phyloP scores from a whole-genome alignment of 192 early-diverging fungal species.

The Gigaspora rosea region DNA sequence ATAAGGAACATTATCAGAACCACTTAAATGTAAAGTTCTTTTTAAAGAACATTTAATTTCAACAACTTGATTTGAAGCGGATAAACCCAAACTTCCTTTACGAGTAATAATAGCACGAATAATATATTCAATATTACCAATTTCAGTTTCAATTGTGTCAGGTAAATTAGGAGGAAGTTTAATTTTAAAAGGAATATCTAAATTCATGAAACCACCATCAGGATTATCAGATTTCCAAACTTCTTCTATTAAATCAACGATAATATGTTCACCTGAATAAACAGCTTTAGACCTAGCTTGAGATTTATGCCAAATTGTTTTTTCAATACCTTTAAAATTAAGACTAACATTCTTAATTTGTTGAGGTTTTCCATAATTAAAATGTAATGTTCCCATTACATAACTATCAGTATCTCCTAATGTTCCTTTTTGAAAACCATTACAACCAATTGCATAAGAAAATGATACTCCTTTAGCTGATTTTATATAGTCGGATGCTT shows the following conservation, averaged over 20 bases:
- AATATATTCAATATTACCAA: conserved; percentile 11
- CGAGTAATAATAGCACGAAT: conserved; percentile 12
- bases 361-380: conserved; percentile 10
- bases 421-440: conserved; percentile 13
- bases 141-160: conserved; percentile 13
- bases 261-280: conserved; percentile 16
- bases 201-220: background rate
- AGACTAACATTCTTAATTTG: conserved; percentile 11
- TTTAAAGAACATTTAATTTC: conserved; percentile 28
- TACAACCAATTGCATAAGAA: background rate
- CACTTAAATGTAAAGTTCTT: background rate
- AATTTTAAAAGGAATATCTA: conserved; percentile 26
- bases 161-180: conserved; percentile 31
- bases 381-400: conserved; percentile 7
- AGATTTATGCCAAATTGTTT: conserved; percentile 27
- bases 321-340: conserved; percentile 26
- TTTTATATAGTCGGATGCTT: background rate
- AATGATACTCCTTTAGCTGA: conserved; percentile 15
- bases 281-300: conserved; percentile 25
- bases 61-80: background rate
- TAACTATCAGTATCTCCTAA: conserved; percentile 11
- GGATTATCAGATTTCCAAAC: background rate
- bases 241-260: conserved; percentile 3
- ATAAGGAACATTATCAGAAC: background rate
- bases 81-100: background rate